Base-by-base conservation (phyloP, 2,329 filamentous ascomycete species). In the Botryotinia calthae region DNA sequence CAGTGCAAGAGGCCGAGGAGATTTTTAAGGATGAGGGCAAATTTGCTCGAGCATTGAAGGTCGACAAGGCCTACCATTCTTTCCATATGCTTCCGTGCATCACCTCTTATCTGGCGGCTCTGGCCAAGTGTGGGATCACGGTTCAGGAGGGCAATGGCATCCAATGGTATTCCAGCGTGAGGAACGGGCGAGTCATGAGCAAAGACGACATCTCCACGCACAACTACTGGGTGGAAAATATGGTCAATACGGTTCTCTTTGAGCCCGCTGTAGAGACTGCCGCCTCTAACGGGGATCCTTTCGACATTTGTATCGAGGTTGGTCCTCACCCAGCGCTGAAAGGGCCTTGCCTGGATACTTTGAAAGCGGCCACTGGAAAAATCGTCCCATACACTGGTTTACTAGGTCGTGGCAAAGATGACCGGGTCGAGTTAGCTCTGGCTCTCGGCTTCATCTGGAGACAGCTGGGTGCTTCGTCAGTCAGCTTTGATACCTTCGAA, bases 191-290 rank as follows among this genome's bases (percentile, higher is more conserved):
- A 37, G 20, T 25, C 34, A 46, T 44, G 67, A 44, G 34, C 20
- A 9, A 44, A 37, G 2, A 8, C 58, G 31, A 73, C 51, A 66
- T 67, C 34, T 68, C 78, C 8, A 59, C 56, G 2, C 74, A 66
- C 9, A 28, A 25, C 14, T 79, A 79, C 44, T 79, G 77, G 77
- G 68, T 58, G 4, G 76, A 80, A 3, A 87, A 87, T 70, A 78
- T 87, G 76, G 72, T 78, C 0, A 75, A 76, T 1, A 72, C 82
- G 1, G 86, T 87, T 22, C 78, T 82, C 5, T 87, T 85, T 73
- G 76, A 81, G 14, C 76, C 79, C 8, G 85, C 84, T 0, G 73
- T 86, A 6, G 64, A 70, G 34, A 20, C 7, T 48, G 73, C 76
- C 25, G 46, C 70, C n/a, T 46, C 66, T 2, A 65, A 68, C 14